Base-by-base conservation (phyloP, 169 alveolate genomes). In the Perkinsus chesapeaki region DNA sequence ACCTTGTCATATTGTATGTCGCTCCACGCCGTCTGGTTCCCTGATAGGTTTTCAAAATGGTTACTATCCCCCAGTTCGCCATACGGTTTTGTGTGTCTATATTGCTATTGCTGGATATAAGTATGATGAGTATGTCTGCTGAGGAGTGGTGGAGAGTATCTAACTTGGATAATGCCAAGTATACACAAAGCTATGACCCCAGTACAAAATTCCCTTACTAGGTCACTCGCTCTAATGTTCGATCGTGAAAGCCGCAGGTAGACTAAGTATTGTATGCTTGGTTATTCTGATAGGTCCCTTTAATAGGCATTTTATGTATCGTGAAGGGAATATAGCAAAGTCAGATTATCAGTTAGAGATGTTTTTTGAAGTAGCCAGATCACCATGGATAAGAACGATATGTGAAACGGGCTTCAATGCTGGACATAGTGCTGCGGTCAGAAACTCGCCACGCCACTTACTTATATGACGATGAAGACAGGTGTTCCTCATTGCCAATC, bases 191-290 rank as follows among this genome's bases (percentile, higher is more conserved):
- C 60, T 16, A 43, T 43, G 60, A 5, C 5, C 23, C 60, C 60
- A 16, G 16, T 5, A 5, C 60, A 9, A 43, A 16, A 5, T 16
- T 43, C 23, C 60, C 60, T 5, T 43, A 43, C 16, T 16, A 43
- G 60, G 47, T 91, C 92, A 0, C 92, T 91, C 3, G 92, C 92
- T 60, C 92, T 91, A n/a, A 91, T 91, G 92, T 91, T 91, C 48
- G 92, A 91, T 39, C 48, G 92, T 0, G 92, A 91, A 31, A 39
- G 73, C 23, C 48, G 92, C 7, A 43, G 60, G 60, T 43, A 16
- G 60, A 16, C 60, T 43, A 43, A 43, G 60, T 43, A 16, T 9
- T 9, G 60, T 16, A 5, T 43, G 60, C 60, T 43, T 16, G 16
- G 60, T 5, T 43, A 16, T 43, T 9, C 60, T 43, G 16, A 5